A percentile compares a stretch with the other conserved stretches of the same genome.
Evolutionary conservation across 2,329 filamentous ascomycete genomes (phyloP).

Genomic region (Hymenoscyphus fructigenus): DNA sequence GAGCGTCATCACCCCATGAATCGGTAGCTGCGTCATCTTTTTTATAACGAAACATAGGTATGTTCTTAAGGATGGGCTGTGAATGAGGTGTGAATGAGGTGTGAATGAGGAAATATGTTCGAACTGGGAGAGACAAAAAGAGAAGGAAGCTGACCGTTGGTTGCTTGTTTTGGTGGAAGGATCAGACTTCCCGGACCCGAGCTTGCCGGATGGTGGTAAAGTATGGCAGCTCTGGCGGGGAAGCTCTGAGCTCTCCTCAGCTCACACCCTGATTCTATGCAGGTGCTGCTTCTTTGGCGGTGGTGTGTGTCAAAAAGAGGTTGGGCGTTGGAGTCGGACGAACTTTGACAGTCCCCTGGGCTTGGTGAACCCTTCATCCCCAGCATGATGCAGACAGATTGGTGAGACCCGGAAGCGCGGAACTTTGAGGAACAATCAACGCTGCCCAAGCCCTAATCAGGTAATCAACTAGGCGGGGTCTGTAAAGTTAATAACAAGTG

Average conservation of each 20-base stretch:
- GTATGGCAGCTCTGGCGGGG: background rate
- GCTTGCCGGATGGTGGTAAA: background rate
- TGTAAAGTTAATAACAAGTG: background rate
- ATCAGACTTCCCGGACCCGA: background rate
- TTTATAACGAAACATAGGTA: no score
- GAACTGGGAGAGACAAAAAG: no score
- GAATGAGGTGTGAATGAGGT: no score
- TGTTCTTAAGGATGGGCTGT: no score
- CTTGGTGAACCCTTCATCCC: background rate
- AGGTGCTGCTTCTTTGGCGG: background rate
- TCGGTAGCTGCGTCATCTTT: background rate
- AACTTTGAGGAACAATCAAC: background rate
- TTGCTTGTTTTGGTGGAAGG: background rate
- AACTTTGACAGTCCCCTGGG: background rate
- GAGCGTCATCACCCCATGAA: background rate
- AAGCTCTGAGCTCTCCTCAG: background rate
- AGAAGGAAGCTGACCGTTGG: background rate
- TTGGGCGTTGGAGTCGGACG: background rate
- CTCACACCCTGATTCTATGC: background rate
- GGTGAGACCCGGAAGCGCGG: conserved; percentile 1
- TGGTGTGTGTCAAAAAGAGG: background rate
- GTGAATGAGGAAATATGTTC: no score
- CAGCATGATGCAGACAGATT: background rate
- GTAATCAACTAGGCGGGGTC: no score
- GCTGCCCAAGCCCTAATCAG: background rate